phyloP scores from a whole-genome alignment of 1,284 basidiomycete species.

The Tylopilus orsonianus region DNA sequence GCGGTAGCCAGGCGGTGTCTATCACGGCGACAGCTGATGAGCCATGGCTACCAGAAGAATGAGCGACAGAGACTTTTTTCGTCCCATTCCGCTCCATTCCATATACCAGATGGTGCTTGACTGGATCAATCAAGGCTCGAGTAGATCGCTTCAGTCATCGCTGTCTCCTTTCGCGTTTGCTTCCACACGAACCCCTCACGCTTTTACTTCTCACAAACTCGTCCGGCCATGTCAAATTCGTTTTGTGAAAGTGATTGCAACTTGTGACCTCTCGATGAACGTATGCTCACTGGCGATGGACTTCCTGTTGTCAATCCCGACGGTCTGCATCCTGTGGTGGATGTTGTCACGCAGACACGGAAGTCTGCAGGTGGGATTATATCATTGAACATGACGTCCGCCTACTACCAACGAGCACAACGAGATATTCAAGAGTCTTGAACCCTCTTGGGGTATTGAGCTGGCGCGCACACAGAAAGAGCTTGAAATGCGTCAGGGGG shows the following conservation, averaged over 20 bases:
- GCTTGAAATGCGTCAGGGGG: slow-evolving; percentile 31
- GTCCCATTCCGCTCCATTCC: no score
- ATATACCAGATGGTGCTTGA: slow-evolving; percentile 2
- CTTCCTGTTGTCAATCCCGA: slow-evolving; percentile 34
- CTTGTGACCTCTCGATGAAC: slow-evolving; percentile 15
- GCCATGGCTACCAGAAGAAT: no score
- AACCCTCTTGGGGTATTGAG: slow-evolving; percentile 55
- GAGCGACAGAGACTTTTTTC: no score
- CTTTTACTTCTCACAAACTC: background rate
- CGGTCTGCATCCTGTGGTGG: slow-evolving; percentile 41
- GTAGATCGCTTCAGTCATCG: slow-evolving; percentile 5
- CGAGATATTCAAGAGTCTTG: slow-evolving; percentile 52
- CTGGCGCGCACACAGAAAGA: slow-evolving; percentile 40
- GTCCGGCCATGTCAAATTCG: background rate
- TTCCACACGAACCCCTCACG: background rate
- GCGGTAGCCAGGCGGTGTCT: no score
- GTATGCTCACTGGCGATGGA: slow-evolving; percentile 28
- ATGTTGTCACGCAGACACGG: no score
- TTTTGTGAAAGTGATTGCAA: background rate
- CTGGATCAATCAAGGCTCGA: background rate
- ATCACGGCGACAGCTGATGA: no score
- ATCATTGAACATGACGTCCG: slow-evolving; percentile 52
- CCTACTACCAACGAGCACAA: slow-evolving; percentile 61
- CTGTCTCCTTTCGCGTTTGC: background rate
- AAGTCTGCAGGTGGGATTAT: slow-evolving; percentile 62